These are phyloP conservation scores for Nakazawaea ishiwadae DNA, from an alignment of 805 yeast species.

Conservation along the genomic window DNA sequence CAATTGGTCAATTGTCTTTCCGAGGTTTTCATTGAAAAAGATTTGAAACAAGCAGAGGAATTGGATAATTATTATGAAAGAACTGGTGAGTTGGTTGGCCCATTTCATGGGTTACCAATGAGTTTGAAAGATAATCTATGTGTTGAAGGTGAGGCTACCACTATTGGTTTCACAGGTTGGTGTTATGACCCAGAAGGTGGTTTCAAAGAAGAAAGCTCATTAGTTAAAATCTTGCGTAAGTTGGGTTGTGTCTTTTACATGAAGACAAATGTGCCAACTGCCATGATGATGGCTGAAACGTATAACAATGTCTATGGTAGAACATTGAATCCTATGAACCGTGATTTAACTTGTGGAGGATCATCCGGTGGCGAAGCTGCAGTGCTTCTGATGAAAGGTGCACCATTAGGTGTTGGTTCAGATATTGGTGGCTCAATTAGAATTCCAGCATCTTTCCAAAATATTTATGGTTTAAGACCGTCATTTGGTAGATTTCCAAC, in stretches of 20 bases:
- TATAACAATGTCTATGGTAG: conserved; percentile 39
- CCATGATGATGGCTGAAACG: conserved; percentile 47
- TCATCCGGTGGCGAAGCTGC: conserved; percentile 55
- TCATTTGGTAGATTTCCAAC: conserved; percentile 41
- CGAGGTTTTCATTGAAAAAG: conserved; percentile 52
- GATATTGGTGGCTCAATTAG: conserved; percentile 52
- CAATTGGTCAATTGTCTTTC: conserved; percentile 40
- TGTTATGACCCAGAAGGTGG: conserved; percentile 30
- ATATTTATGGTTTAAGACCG: conserved; percentile 39
- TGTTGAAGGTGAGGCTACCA: conserved; percentile 42
- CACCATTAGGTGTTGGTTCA: conserved; percentile 50
- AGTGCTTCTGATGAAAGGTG: conserved; percentile 36
- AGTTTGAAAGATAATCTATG: conserved; percentile 39
- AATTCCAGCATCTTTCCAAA: conserved; percentile 40
- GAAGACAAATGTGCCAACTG: conserved; percentile 50
- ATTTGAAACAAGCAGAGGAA: conserved; percentile 48
- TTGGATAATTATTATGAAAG: conserved; percentile 46
- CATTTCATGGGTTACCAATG: conserved; percentile 62
- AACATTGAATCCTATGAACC: conserved; percentile 41
- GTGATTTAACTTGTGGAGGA: conserved; percentile 43
- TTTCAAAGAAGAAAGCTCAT: conserved; percentile 29
- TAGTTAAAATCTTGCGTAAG: conserved; percentile 35
- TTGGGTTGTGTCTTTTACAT: conserved; percentile 51
- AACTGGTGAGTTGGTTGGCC: conserved; percentile 50
- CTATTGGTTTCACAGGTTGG: conserved; percentile 45